Conservation (phyloP, 495 filamentous ascomycete genomes). For the Ramalina intermedia region DNA sequence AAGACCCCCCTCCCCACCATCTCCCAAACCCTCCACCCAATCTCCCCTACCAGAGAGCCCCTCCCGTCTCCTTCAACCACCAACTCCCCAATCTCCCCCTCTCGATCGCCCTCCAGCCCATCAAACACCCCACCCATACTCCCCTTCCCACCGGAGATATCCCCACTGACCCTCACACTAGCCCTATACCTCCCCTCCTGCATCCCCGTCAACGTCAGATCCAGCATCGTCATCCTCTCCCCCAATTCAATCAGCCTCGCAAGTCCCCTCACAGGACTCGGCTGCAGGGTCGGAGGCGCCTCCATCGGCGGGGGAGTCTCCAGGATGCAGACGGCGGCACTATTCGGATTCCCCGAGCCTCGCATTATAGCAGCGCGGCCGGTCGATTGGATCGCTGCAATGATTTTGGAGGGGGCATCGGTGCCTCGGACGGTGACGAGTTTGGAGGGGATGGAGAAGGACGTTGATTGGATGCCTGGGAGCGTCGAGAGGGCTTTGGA, state of each 20-base stretch:
- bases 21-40: constrained; percentile 80
- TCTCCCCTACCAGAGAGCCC: constrained; percentile 66
- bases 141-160: constrained; percentile 68
- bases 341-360: constrained; percentile 71
- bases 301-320: constrained; percentile 58
- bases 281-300: constrained; percentile 25
- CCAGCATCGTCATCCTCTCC: constrained; percentile 62
- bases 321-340: constrained; percentile 88
- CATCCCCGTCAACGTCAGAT: constrained; percentile 79
- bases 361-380: constrained; percentile 89
- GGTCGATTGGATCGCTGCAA: constrained; percentile 73
- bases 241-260: constrained; percentile 71
- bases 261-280: constrained; percentile 57
- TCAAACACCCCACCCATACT: constrained; percentile 68
- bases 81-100: constrained; percentile 61
- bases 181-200: constrained; percentile 66
- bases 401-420: constrained; percentile 77
- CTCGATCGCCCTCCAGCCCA: constrained; percentile 35
- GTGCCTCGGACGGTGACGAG: constrained; percentile 34
- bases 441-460: constrained; percentile 34
- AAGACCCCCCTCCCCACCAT: constrained; percentile 85
- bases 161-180: constrained; percentile 72
- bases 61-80: constrained; percentile 47
- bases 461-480: constrained; percentile 36
- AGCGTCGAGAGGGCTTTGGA: constrained; percentile 60